Evolutionary conservation across 495 filamentous ascomycete genomes (phyloP), one percentile per base, ranked within the genome.

Genomic region (Aspergillus funiculosus): DNA sequence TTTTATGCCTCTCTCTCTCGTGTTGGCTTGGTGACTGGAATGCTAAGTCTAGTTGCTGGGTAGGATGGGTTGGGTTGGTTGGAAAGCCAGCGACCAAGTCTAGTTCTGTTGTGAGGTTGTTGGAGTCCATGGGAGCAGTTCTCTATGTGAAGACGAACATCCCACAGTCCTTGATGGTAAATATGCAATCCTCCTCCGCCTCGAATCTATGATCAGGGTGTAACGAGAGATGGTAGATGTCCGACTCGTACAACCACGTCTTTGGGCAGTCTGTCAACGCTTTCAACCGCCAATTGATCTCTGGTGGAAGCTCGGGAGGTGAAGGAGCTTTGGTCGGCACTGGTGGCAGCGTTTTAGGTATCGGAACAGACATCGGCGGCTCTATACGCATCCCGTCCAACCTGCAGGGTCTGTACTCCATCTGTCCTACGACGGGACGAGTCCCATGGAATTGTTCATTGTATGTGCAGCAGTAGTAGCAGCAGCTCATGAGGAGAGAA

Each of bases 361-460:
- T 88, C 30, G 83, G 82, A 0, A 81, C 79, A 1, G 83, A 87
- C 53, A 75, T 88, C 32, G 83, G 71, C 25, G 82, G 83, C 4
- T 83, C 78, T 3, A 82, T 87, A 48, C 69, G 82, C 0, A 71
- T 70, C 24, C 86, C 85, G 0, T 82, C 85, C 0, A 76, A 75
- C 15, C 71, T 79, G 40, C 74, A 79, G 48, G 82, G 79, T 3
- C 37, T 89, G 1, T 88, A 77, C 61, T 81, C 81, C 0, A 61
- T 86, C 34, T 78, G 77, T 48, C 83, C 85, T 0, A 85, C 75
- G 1, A 63, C 67, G 4, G 70, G 66, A 8, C 68, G 83, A 18
- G 61, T 86, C 4, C 83, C 85, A 1, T 66, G 67, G 27, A 59
- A 67, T 43, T 51, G 64, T 15, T 61, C 57, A 21, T 60, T 53